A percentile compares a stretch with the other conserved stretches of the same genome.
Conservation (phyloP, 2,329 filamentous ascomycete genomes). For the Sphaerulina vaccinii region DNA sequence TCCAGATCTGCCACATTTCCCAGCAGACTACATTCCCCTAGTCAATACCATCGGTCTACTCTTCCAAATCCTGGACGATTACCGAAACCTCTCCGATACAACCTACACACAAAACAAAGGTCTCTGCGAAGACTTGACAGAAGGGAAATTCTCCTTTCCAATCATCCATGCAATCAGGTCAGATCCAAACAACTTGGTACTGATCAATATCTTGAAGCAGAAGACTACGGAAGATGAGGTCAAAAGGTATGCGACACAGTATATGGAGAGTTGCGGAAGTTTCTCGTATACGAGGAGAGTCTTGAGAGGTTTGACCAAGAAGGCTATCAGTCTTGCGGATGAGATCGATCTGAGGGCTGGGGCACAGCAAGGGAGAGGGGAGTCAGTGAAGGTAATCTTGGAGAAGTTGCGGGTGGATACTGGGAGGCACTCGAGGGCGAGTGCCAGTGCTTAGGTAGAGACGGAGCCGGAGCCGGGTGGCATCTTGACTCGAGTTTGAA, state of each 20-base stretch:
- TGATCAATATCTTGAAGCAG: constrained; percentile 90
- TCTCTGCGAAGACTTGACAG: constrained; percentile 89
- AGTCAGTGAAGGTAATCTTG: constrained; percentile 40
- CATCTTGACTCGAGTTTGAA: not conserved
- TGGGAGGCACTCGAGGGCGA: constrained; percentile 23
- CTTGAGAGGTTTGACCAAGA: constrained; percentile 45
- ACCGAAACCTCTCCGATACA: constrained; percentile 70
- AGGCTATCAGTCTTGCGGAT: constrained; percentile 45
- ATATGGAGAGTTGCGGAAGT: constrained; percentile 84
- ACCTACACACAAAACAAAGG: constrained; percentile 85
- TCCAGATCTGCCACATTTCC: constrained; percentile 6
- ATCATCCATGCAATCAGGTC: constrained; percentile 89
- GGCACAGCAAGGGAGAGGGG: constrained; percentile 37
- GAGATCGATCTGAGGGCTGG: constrained; percentile 36
- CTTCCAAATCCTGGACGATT: constrained; percentile 92
- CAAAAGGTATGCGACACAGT: constrained; percentile 84
- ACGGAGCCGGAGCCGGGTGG: not conserved
- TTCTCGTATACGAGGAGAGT: constrained; percentile 79
- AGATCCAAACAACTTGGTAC: constrained; percentile 69
- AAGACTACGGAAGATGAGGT: constrained; percentile 83
- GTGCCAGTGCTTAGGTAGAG: constrained; percentile 3
- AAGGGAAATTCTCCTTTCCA: constrained; percentile 95
- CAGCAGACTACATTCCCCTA: constrained; percentile 71
- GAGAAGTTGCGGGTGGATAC: constrained; percentile 40
- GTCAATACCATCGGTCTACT: constrained; percentile 82